These are phyloP conservation scores for Nymphaea thermarum DNA, from an alignment of 164 flowering plant species.

Conservation along the genomic window DNA sequence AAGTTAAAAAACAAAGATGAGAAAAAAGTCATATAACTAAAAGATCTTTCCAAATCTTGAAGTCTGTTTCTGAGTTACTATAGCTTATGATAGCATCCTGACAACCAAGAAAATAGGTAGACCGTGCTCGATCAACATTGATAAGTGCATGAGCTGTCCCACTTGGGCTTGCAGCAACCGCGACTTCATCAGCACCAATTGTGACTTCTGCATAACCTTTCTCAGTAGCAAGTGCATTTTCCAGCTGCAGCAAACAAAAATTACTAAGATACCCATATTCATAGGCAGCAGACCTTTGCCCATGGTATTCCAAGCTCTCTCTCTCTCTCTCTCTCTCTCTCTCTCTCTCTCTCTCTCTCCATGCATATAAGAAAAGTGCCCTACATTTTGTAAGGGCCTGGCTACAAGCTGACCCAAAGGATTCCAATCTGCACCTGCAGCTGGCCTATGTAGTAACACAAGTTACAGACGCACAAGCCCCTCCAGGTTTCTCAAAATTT, in stretches of 20 bases:
- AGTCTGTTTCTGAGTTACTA: conserved; percentile 50
- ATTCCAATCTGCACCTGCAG: too few relatives aligned
- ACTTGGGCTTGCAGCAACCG: conserved; percentile 61
- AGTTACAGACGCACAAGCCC: too few relatives aligned
- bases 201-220: conserved; percentile 63
- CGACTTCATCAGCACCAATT: conserved; percentile 64
- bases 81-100: conserved; percentile 44
- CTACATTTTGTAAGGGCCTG: too few relatives aligned
- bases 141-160: conserved; percentile 81
- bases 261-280: neutral
- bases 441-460: too few relatives aligned
- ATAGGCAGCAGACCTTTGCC: neutral
- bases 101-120: conserved; percentile 71
- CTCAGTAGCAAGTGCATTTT: conserved; percentile 31
- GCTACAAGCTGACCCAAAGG: too few relatives aligned
- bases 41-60: conserved; percentile 81
- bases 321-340: too few relatives aligned
- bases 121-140: conserved; percentile 47
- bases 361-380: too few relatives aligned
- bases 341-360: too few relatives aligned
- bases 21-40: neutral
- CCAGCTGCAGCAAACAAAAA: conserved; percentile 38
- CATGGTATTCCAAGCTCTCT: neutral
- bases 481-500: too few relatives aligned
- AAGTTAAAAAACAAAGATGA: neutral